Percentiles rank a stretch among this genome's conserved stretches.
Conservation (phyloP, 2,329 filamentous ascomycete species). For the Cytospora chrysosperma region DNA sequence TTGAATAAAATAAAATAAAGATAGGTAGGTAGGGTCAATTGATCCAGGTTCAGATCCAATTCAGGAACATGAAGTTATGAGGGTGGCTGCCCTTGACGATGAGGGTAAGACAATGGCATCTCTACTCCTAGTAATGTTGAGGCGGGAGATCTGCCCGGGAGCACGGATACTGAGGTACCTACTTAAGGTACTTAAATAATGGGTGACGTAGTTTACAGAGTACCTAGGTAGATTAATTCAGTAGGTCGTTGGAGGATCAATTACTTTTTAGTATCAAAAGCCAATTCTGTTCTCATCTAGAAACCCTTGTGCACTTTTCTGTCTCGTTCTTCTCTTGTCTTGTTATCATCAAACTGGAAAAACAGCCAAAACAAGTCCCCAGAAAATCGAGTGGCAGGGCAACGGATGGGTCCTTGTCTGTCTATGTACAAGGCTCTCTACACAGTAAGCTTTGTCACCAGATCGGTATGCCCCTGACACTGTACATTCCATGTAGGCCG, state of each 20-base stretch:
- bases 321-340: neutral
- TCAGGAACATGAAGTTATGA: neutral
- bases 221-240: neutral
- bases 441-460: neutral
- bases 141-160: neutral
- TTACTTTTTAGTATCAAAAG: neutral
- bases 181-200: neutral
- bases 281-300: neutral
- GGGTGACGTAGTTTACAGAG: neutral
- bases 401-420: conserved; percentile 21
- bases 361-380: neutral
- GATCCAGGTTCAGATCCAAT: neutral
- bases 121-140: neutral
- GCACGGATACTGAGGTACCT: too few species aligned
- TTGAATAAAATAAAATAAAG: too few species aligned
- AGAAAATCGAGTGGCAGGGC: conserved; percentile 23
- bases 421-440: neutral
- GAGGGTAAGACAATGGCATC: neutral
- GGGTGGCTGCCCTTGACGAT: neutral
- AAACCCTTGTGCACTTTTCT: neutral
- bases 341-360: neutral
- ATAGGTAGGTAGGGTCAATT: neutral
- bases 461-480: too few species aligned
- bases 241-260: neutral
- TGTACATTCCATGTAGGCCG: conserved; percentile 1